Base-by-base conservation (phyloP, 257 asterid species). In the Forsythia viridissima region DNA sequence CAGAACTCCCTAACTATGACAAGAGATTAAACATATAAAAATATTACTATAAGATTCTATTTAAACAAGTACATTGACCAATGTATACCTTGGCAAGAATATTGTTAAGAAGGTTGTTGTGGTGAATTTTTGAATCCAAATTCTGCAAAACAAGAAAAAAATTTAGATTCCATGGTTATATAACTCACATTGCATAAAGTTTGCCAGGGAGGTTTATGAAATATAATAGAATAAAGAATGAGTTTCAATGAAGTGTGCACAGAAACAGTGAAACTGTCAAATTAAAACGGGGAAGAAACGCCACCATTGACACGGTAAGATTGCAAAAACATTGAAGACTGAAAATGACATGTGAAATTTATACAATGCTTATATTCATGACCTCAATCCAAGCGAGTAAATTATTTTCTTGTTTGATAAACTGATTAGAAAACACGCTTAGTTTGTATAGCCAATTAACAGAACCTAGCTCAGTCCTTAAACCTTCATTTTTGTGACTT, bases 81-180 rank as follows among this genome's bases (percentile, higher is more conserved):
- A 5, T 21, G 37, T 57, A 41, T 82, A 94, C 97, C 98, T 92
- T 93, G 40, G 98, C 98, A 76, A 93, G 96, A 82, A 93, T 92
- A 82, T 93, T 94, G 90, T 94, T 92, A 38, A 94, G 98, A 59
- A 94, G 97, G 84, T 94, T 94, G 91, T 91, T 92, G 82, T 91
- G 97, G 88, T 94, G 98, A 82, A 94, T 94, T 90, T 94, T 94
- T 12, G 98, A 92, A 88, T 94, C 98, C 93, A 94, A 86, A 86
- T 90, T 91, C 98, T 92, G 97, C 81, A 87, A 21, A 79, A 74
- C 73, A 36, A 78, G n/a, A 76, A 36, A 71, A 74, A 72, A 37
- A 13, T 46, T 46, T 2, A 55, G 66, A 57, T 57, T 57, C 9
- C 30, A n/a, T 57, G 66, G 66, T n/a, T 57, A 57, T n/a, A 6